Base-by-base conservation (phyloP, 2,329 filamentous ascomycete species). In the Juglanconis juglandina region DNA sequence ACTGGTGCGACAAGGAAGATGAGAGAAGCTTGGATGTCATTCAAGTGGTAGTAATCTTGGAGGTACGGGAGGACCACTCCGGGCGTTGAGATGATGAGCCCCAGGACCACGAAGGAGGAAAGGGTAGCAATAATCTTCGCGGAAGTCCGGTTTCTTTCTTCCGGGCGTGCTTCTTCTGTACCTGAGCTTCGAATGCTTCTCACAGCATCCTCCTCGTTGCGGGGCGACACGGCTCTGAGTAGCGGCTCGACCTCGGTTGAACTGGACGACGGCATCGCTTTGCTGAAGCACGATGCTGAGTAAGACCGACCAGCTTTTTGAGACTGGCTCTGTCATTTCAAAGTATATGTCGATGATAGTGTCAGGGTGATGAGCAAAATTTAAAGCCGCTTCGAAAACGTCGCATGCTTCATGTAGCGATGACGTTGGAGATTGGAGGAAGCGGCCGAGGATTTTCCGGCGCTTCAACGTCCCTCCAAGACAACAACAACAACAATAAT, bases 1-100 rank as follows among this genome's bases (percentile, higher is more conserved):
- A 73, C 56, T 1, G 77, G 76, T 0, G 69, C 69, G 0, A 72
- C 71, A 4, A 80, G 69, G 62, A 81, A 81, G 35, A 80, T 69
- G 7, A 76, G 68, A 2, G 78, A 80, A 0, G 79, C 77, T 30
- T 72, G 69, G 1, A 75, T 66, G 53, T 81, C 77, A 8, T 69
- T 72, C 2, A 81, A 69, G 17, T 65, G 39, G 65, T 81, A 81
- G 58, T 77, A 69, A 0, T 59, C 58, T 33, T 75, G 72, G 4
- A 79, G 69, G 3, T 73, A 68, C 0, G 70, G 71, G 0, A 77
- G 70, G 50, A 73, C 66, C 5, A 72, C 72, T 8, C 70, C 70
- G 1, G 66, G 66, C 5, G 68, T 70, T 1, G 70, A 69, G 5
- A 66, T 62, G 56, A 70, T 66, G 24, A 70, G 56, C 0, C 69